These are phyloP conservation scores for Nothopassalora personata DNA, from an alignment of 2,329 filamentous ascomycete species.

Conservation along the genomic window DNA sequence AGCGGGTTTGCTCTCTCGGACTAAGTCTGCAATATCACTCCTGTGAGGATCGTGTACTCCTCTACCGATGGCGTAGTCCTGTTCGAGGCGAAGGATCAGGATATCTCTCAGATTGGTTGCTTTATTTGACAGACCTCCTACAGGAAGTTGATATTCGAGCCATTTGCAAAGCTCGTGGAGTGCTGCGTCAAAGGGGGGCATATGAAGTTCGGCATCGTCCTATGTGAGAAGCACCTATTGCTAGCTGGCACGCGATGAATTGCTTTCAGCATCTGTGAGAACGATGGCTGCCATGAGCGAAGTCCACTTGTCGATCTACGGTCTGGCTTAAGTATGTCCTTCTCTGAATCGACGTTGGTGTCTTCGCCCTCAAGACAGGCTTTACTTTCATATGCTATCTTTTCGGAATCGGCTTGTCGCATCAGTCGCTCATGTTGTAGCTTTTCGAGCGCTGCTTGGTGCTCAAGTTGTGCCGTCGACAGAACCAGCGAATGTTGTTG, in stretches of 20 bases:
- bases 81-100: not conserved
- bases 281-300: not conserved
- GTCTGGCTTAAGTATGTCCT: too few species aligned
- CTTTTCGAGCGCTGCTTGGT: not conserved
- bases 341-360: too few species aligned
- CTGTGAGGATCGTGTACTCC: not conserved
- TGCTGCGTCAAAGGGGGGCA: not conserved
- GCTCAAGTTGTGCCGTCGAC: not conserved
- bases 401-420: not conserved
- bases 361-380: not conserved
- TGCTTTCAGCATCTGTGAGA: not conserved
- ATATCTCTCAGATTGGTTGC: not conserved
- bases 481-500: not conserved
- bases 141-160: not conserved
- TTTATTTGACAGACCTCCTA: not conserved
- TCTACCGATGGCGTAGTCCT: not conserved
- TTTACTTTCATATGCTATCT: not conserved
- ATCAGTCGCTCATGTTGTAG: not conserved
- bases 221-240: not conserved
- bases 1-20: not conserved
- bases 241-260: not conserved
- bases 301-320: too few species aligned
- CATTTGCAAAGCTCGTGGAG: not conserved
- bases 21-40: not conserved
- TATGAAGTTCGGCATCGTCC: not conserved